Conservation (phyloP, 768 basidiomycete genomes). For the Xerocomus spinulosus region DNA sequence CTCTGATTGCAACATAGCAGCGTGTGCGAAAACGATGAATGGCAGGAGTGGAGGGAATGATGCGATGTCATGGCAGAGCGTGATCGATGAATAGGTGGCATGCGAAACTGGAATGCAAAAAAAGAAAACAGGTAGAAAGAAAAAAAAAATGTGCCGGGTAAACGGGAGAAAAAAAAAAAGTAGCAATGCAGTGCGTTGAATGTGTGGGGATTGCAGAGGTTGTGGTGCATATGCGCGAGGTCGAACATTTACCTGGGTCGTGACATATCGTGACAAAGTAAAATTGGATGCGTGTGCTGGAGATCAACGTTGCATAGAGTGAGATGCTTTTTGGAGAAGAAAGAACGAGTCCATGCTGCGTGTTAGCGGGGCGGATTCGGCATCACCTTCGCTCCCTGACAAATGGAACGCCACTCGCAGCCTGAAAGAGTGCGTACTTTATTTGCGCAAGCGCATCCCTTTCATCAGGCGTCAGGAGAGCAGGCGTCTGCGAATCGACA, state of each 20-base stretch:
- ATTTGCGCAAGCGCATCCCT: conserved; percentile 42
- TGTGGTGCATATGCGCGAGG: conserved; percentile 19
- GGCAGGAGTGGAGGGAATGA: conserved; percentile 6
- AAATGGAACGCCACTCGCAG: conserved; percentile 35
- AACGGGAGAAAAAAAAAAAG: conserved; percentile 7
- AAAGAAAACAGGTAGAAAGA: not conserved
- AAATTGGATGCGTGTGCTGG: conserved; percentile 5
- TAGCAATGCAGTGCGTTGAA: conserved; percentile 21
- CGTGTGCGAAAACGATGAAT: conserved; percentile 15
- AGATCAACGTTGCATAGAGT: conserved; percentile 12
- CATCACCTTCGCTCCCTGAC: conserved; percentile 31
- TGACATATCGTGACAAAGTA: conserved; percentile 15
- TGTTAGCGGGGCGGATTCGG: no score
- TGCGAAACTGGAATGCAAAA: conserved; percentile 20
- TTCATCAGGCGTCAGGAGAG: conserved; percentile 32
- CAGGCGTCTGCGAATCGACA: conserved; percentile 39
- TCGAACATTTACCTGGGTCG: conserved; percentile 19
- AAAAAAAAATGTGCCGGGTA: conserved; percentile 15
- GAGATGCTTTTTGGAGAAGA: conserved; percentile 20
- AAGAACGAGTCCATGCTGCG: conserved; percentile 4
- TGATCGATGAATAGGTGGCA: conserved; percentile 18
- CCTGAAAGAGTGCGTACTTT: conserved; percentile 52
- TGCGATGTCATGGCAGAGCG: conserved; percentile 19
- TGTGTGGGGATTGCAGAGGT: conserved; percentile 20
- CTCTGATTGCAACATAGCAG: conserved; percentile 7